Percentiles rank a stretch among this genome's conserved stretches.
phyloP scores from a whole-genome alignment of 345 rosid genomes.

The Salix arbutifolia region DNA sequence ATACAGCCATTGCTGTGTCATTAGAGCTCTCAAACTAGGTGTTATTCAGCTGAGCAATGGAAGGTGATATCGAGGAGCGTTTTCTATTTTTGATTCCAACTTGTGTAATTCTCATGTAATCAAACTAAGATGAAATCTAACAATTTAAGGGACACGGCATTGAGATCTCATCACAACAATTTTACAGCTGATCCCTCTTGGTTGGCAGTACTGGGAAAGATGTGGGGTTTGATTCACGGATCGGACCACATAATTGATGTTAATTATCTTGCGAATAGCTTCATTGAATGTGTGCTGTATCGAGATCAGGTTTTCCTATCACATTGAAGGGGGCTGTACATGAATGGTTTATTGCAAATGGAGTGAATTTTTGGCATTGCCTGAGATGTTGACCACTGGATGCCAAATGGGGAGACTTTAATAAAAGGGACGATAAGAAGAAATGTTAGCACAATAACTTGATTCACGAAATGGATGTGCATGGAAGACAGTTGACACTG shows the following conservation, averaged over 20 bases:
- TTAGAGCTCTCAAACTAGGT: background rate
- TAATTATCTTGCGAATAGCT: background rate
- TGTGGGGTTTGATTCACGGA: background rate
- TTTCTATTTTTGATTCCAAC: background rate
- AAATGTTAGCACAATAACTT: slow-evolving; percentile 17
- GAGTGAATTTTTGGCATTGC: slow-evolving; percentile 26
- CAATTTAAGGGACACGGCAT: background rate
- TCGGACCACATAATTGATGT: background rate
- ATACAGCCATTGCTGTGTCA: slow-evolving; percentile 3
- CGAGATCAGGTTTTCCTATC: background rate
- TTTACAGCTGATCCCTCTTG: no score
- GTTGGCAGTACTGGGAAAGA: background rate
- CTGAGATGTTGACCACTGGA: slow-evolving; percentile 36
- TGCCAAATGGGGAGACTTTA: slow-evolving; percentile 27
- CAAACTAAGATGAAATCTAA: background rate
- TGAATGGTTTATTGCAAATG: background rate
- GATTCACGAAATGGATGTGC: slow-evolving; percentile 54
- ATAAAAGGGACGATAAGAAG: slow-evolving; percentile 10
- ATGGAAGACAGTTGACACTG: slow-evolving; percentile 15
- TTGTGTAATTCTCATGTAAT: background rate
- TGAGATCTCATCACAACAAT: background rate
- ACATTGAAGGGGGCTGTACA: background rate
- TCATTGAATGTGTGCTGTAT: background rate
- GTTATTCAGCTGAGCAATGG: background rate
- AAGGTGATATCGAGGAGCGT: no score